Conservation (phyloP, 164 flowering plant species). For the Berberis vulgaris region DNA sequence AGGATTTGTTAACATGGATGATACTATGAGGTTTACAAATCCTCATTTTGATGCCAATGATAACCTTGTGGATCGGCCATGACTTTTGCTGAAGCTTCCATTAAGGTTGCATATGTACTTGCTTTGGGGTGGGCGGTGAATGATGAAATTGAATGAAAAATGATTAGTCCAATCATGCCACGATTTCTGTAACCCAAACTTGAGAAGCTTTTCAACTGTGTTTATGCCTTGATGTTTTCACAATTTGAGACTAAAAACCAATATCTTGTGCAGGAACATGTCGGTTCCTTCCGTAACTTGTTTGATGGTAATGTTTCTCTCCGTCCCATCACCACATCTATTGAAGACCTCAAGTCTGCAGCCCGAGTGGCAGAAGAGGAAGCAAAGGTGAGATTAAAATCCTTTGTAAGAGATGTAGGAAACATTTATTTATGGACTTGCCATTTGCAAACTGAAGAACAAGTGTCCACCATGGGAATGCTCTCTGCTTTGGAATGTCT, state of each 20-base stretch:
- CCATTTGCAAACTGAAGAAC: background rate
- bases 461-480: background rate
- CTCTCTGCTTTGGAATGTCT: background rate
- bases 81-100: too few relatives aligned
- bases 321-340: constrained; percentile 40
- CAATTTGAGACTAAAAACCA: background rate
- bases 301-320: constrained; percentile 38
- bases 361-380: constrained; percentile 43
- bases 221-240: background rate
- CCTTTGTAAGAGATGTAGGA: too few relatives aligned
- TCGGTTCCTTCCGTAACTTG: constrained; percentile 29
- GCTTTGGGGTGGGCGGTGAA: too few relatives aligned
- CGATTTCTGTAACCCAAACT: background rate
- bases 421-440: too few relatives aligned
- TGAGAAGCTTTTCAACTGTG: background rate
- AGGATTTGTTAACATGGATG: too few relatives aligned
- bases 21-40: too few relatives aligned
- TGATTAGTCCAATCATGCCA: background rate
- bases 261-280: constrained; percentile 35
- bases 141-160: background rate
- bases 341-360: constrained; percentile 42
- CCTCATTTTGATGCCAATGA: too few relatives aligned
- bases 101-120: too few relatives aligned
- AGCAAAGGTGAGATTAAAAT: constrained; percentile 40
- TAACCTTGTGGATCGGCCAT: too few relatives aligned